Conservation (phyloP, 2,329 filamentous ascomycete species). For the Fusarium domesticum region DNA sequence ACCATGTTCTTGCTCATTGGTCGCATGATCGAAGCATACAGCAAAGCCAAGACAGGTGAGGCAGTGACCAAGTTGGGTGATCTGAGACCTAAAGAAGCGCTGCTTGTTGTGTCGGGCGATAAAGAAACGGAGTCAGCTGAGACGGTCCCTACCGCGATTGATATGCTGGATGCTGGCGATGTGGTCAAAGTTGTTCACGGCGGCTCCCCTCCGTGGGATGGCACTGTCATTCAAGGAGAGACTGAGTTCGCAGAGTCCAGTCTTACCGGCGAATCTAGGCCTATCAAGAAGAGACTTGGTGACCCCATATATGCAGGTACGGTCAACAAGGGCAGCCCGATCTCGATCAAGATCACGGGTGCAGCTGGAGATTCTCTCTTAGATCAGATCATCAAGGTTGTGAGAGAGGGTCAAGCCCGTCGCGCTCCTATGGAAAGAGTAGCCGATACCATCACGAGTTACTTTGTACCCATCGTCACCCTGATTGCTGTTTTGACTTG, state of each 20-base stretch:
- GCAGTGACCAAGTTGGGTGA: slow-evolving; percentile 59
- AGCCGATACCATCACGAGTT: slow-evolving; percentile 45
- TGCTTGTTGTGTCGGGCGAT: slow-evolving; percentile 33
- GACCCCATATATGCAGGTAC: slow-evolving; percentile 48
- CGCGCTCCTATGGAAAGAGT: slow-evolving; percentile 47
- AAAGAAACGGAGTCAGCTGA: neutral
- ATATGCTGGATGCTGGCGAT: slow-evolving; percentile 51
- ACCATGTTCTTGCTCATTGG: slow-evolving; percentile 58
- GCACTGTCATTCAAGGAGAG: slow-evolving; percentile 44
- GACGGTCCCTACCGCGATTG: slow-evolving; percentile 44
- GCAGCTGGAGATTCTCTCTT: slow-evolving; percentile 45
- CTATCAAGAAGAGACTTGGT: slow-evolving; percentile 45
- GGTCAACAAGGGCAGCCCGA: slow-evolving; percentile 41
- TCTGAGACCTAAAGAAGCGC: slow-evolving; percentile 55
- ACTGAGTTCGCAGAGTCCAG: slow-evolving; percentile 59
- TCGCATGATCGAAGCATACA: slow-evolving; percentile 57
- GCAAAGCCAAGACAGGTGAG: slow-evolving; percentile 60
- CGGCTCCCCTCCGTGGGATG: slow-evolving; percentile 58
- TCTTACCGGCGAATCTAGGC: slow-evolving; percentile 54
- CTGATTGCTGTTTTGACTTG: slow-evolving; percentile 43
- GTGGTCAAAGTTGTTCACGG: slow-evolving; percentile 54
- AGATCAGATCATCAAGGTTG: slow-evolving; percentile 47
- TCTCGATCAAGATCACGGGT: slow-evolving; percentile 39
- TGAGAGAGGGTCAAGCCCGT: slow-evolving; percentile 46
- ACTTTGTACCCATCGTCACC: slow-evolving; percentile 47